A percentile compares a stretch with the other conserved stretches of the same genome.
These are phyloP conservation scores for Herpotrichia juniperi DNA, from an alignment of 2,329 filamentous ascomycete species.

Conservation along the genomic window DNA sequence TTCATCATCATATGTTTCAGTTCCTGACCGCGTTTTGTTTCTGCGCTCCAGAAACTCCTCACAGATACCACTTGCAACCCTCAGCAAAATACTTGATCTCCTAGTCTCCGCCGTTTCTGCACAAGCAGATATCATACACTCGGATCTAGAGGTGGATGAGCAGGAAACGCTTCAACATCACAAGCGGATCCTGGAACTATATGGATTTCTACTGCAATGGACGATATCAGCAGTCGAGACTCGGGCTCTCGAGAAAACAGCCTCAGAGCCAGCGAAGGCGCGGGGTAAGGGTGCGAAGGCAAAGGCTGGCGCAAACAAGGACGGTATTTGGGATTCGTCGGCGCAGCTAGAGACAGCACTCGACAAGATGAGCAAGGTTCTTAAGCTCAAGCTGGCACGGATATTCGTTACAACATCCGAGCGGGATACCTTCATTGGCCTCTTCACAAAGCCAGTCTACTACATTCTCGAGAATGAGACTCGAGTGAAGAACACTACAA, in stretches of 20 bases:
- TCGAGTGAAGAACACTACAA: conserved; percentile 83
- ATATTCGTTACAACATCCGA: conserved; percentile 97
- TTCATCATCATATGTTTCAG: conserved; percentile 34
- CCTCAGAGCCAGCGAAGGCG: conserved; percentile 73
- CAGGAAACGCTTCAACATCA: conserved; percentile 80
- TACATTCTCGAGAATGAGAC: conserved; percentile 93
- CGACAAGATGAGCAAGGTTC: conserved; percentile 93
- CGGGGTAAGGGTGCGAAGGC: conserved; percentile 76
- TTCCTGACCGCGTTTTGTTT: conserved; percentile 68
- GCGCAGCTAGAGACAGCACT: conserved; percentile 85
- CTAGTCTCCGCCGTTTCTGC: conserved; percentile 84
- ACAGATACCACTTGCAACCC: conserved; percentile 76
- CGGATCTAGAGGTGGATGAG: conserved; percentile 89
- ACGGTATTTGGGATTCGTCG: conserved; percentile 86
- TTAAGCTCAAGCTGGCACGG: conserved; percentile 88
- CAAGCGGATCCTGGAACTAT: conserved; percentile 90
- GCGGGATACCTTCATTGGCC: conserved; percentile 88
- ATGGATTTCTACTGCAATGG: conserved; percentile 94
- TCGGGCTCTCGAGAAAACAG: conserved; percentile 89
- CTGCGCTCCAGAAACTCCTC: conserved; percentile 77
- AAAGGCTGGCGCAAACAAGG: conserved; percentile 65
- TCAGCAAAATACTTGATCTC: conserved; percentile 92
- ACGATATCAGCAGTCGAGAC: conserved; percentile 92
- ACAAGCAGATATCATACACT: conserved; percentile 83
- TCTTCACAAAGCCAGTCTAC: conserved; percentile 92